phyloP scores from a whole-genome alignment of 306 rosid species.

The Sophora flavescens region DNA sequence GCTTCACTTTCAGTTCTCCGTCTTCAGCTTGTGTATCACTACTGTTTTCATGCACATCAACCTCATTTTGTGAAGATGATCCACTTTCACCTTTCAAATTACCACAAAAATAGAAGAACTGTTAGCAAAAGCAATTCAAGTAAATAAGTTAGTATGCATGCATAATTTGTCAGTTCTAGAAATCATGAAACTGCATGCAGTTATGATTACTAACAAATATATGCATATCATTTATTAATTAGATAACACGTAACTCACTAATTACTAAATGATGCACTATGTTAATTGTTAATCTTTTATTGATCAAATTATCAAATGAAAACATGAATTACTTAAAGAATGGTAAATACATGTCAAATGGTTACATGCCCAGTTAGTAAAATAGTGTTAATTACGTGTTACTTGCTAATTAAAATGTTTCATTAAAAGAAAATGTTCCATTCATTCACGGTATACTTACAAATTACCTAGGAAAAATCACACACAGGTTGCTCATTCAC shows the following conservation, averaged over 20 bases:
- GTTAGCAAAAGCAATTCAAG: background rate
- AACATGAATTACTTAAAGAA: too few species aligned
- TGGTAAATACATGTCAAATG: constrained; percentile 1
- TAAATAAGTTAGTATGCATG: background rate
- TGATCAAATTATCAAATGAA: background rate
- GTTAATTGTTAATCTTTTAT: background rate
- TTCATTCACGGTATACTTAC: too few species aligned
- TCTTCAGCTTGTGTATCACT: constrained; percentile 86
- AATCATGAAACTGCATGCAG: background rate
- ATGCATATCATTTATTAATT: too few species aligned
- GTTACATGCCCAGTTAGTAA: too few species aligned
- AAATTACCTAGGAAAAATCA: too few species aligned
- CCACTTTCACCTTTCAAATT: constrained; percentile 66
- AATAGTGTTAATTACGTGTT: too few species aligned
- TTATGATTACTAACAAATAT: background rate
- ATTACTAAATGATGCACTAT: background rate
- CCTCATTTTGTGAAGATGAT: constrained; percentile 70
- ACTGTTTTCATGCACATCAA: constrained; percentile 60
- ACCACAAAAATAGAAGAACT: constrained; percentile 21
- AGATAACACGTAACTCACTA: too few species aligned
- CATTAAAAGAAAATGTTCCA: too few species aligned
- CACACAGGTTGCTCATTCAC: too few species aligned
- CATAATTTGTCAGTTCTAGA: background rate
- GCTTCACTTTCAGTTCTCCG: constrained; percentile 80
- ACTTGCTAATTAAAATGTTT: too few species aligned